Evolutionary conservation across 2,329 filamentous ascomycete species (phyloP), one percentile per base, ranked within the genome.

Genomic region (Achaetomium macrosporum): DNA sequence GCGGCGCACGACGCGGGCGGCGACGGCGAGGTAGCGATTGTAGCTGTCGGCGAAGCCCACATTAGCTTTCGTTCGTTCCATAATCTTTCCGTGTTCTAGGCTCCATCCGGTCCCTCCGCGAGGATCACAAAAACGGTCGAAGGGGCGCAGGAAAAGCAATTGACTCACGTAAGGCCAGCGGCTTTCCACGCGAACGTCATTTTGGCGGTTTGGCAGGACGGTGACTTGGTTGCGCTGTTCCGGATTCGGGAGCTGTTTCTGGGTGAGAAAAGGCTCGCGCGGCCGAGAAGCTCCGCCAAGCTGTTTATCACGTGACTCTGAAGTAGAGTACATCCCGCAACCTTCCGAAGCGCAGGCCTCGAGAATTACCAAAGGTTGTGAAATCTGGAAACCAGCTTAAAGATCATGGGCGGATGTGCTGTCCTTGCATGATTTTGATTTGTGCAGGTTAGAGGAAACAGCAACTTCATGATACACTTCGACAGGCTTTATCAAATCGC

Each of bases 131-230:
- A 42, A 42, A 31, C n/a, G 8, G 25, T 35, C n/a, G 15, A 25
- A 33, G 6, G 12, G 7, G 31, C 13, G 20, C 13, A 13, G 8
- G 45, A 42, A 45, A 19, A 20, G 33, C 31, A 56, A 56, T 56
- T 47, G 47, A 81, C 89, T 74, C 87, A 96, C 91, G 85, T 95
- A 72, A 97, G 81, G 76, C 93, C 93, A 73, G 93, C 89, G 71
- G 91, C 84, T 88, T 96, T 97, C 93, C 92, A 99, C 72, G 91
- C 89, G 79, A 91, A 92, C 77, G 87, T 81, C 93, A 97, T 99
- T 78, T 82, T 89, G 82, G 71, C 71, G 72, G 69, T 53, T 66
- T 59, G 50, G 51, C 43, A 42, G 42, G 50, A 47, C 41, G 64
- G 51, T 46, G 47, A 53, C 35, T 53, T 48, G 54, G 19, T 54